Percentiles rank a stretch among this genome's conserved stretches.
Evolutionary conservation across 495 filamentous ascomycete species (phyloP).

Genomic region (Cladorrhinum samala): DNA sequence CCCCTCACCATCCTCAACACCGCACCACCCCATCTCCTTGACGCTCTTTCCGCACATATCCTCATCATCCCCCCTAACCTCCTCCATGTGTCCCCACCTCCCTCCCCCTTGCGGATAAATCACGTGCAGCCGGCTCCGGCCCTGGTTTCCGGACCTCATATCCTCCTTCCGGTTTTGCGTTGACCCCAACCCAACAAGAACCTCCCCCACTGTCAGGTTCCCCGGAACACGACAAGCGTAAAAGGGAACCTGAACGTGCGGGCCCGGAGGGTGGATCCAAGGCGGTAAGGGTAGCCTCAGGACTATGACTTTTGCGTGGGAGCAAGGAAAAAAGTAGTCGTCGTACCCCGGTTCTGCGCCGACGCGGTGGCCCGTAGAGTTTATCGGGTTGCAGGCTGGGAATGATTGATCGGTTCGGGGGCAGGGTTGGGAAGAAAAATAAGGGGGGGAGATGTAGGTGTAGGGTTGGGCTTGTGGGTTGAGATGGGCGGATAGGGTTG

Average conservation of each 20-base stretch:
- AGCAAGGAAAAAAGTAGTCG: conserved; percentile 45
- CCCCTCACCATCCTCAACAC: conserved; percentile 5
- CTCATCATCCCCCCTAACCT: conserved; percentile 5
- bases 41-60: conserved; percentile 8
- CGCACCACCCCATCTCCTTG: conserved; percentile 14
- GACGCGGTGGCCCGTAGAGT: conserved; percentile 49
- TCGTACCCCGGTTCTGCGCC: conserved; percentile 47
- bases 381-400: conserved; percentile 17
- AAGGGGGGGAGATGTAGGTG: neutral
- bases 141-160: too few species aligned
- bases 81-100: conserved; percentile 12
- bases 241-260: conserved; percentile 22
- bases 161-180: conserved; percentile 28
- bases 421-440: neutral
- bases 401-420: neutral
- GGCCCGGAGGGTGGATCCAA: conserved; percentile 32
- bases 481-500: too few species aligned
- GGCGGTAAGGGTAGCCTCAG: conserved; percentile 37
- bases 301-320: conserved; percentile 45
- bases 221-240: conserved; percentile 36
- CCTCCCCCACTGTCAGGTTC: conserved; percentile 35
- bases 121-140: conserved; percentile 41
- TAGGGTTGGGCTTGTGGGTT: neutral
- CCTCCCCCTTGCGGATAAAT: conserved; percentile 19
- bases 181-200: conserved; percentile 43